Percentiles rank a stretch among this genome's conserved stretches.
These are phyloP conservation scores for Rhododendron molle DNA, from an alignment of 148 eudicot genomes.

Conservation along the genomic window DNA sequence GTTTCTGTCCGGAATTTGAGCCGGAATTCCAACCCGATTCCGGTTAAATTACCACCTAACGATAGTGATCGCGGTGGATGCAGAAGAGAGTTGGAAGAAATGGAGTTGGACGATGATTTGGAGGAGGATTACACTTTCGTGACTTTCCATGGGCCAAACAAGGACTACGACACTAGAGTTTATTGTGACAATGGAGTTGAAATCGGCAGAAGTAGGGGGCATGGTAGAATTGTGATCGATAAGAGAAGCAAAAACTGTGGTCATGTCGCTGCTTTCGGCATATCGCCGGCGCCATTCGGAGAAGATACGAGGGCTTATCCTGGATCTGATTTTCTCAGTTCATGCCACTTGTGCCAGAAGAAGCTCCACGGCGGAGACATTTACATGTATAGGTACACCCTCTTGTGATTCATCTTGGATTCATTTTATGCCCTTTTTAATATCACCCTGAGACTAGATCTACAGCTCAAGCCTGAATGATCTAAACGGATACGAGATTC, in stretches of 20 bases:
- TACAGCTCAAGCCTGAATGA: neutral
- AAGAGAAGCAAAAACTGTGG: constrained; percentile 11
- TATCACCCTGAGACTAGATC: neutral
- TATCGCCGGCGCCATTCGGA: constrained; percentile 31
- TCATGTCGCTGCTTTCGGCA: constrained; percentile 25
- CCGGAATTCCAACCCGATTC: constrained; percentile 36
- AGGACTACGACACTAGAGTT: constrained; percentile 36
- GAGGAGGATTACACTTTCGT: constrained; percentile 61
- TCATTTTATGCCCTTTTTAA: neutral
- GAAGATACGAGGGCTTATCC: constrained; percentile 11
- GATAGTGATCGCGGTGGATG: neutral
- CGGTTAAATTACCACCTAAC: constrained; percentile 13
- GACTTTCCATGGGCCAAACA: constrained; percentile 44
- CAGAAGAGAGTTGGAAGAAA: constrained; percentile 12
- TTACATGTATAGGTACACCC: constrained; percentile 83
- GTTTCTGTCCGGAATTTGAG: constrained; percentile 21
- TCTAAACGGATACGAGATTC: neutral
- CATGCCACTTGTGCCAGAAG: constrained; percentile 56
- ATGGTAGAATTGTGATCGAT: constrained; percentile 7
- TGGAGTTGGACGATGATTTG: constrained; percentile 11
- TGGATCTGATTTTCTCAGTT: constrained; percentile 54
- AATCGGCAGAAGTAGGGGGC: neutral
- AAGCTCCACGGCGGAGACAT: constrained; percentile 75
- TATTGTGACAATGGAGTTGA: constrained; percentile 29
- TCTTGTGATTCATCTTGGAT: neutral